Base-by-base conservation (phyloP, 495 filamentous ascomycete species). In the Durotheca rogersii region DNA sequence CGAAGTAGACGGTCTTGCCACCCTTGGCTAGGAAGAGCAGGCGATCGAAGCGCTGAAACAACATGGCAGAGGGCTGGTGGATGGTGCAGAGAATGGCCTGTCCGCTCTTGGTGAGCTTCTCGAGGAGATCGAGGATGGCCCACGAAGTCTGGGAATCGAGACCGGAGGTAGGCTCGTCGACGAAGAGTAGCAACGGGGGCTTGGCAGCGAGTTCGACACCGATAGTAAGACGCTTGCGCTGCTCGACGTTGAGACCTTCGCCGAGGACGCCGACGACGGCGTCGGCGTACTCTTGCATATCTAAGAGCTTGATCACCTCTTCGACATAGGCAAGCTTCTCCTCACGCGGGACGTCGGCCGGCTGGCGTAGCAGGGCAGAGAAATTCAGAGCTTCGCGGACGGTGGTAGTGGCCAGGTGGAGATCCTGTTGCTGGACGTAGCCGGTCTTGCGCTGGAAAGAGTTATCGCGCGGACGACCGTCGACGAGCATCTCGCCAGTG, bases 351-450 rank as follows among this genome's bases (percentile, higher is more conserved):
- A 82, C 76, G 17, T 81, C 77, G 12, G 80, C 82, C 3, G 91
- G 89, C 61, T 96, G 92, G 36, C 91, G 86, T 11, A 95, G 81
- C 27, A 90, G 67, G 31, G 91, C 91, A 44, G 82, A 87, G 67
- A 96, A 96, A 33, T 79, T 74, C 10, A 96, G 75, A 20, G 90
- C 89, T 64, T 89, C 91, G 33, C 90, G 81, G 29, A 95, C 90
- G 4, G 92, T 97, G 1, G 84, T 82, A 0, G 89, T 94, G 27
- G 85, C 76, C 17, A 94, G 77, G 67, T 95, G 91, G 6, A 97
- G 79, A 80, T 97, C 92, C 68, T 95, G 90, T 66, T 97, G 92
- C 60, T 97, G 89, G 14, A 93, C 92, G 58, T 96, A 97, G 18
- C 91, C 91, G 2, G 90, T 95, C 73, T 93, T 93, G 25, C 90